Conservation (phyloP, 2,329 filamentous ascomycete species). For the Tolypocladium amazonense region DNA sequence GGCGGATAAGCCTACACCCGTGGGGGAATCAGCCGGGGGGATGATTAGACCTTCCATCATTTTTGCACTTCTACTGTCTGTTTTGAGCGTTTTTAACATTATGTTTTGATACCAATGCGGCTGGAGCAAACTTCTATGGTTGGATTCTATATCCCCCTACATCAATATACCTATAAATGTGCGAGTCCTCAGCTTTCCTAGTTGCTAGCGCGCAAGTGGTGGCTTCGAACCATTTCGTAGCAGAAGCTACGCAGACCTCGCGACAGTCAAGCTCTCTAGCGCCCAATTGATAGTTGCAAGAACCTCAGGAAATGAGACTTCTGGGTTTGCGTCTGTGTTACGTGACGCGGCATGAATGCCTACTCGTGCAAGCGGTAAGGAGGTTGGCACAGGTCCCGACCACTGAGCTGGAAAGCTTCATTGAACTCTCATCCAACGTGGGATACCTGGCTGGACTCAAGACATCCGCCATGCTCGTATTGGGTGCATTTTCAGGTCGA, state of each 20-base stretch:
- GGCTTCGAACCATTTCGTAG: neutral
- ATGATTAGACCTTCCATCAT: neutral
- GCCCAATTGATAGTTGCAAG: constrained; percentile 30
- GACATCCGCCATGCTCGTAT: constrained; percentile 44
- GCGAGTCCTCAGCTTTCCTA: neutral
- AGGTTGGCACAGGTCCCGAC: constrained; percentile 40
- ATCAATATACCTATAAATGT: neutral
- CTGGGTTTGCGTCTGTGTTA: constrained; percentile 35
- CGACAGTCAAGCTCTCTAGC: neutral
- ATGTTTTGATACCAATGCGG: neutral
- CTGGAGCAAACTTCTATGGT: neutral
- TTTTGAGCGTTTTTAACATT: neutral
- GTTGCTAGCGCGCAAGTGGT: neutral
- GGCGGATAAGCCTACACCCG: too few relatives aligned
- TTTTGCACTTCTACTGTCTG: neutral
- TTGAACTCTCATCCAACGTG: constrained; percentile 42
- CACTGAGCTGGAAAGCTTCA: constrained; percentile 26
- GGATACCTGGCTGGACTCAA: constrained; percentile 41
- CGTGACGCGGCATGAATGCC: constrained; percentile 32
- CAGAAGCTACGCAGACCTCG: neutral
- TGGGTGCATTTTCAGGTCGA: constrained; percentile 50
- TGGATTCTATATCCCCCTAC: neutral
- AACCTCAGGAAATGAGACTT: constrained; percentile 31
- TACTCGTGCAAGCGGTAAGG: constrained; percentile 50
- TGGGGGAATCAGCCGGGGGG: neutral